Evolutionary conservation across 495 filamentous ascomycete species (phyloP), one percentile per base, ranked within the genome.

Genomic region (Corynascus novoguineensis): DNA sequence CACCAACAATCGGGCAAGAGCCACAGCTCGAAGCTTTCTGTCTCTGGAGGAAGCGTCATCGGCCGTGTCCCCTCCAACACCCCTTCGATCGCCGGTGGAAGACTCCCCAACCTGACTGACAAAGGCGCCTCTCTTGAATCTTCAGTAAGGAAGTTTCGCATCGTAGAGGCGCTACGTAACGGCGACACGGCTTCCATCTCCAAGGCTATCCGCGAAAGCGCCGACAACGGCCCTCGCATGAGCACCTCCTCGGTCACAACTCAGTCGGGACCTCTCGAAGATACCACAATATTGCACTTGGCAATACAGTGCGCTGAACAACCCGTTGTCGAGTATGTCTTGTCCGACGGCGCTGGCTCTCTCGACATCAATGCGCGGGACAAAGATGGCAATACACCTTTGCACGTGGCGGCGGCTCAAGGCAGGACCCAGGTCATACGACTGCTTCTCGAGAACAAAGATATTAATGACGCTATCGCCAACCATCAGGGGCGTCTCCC

Each of bases 301-400:
- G 92, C 93, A 25, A 88, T 97, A n/a, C 93, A 97, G 68, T 98
- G 93, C 64, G 95, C 95, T 17, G 92, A 97, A 64, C 81, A 86
- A 25, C 85, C 88, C n/a, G 90, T 98, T 12, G 85, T 98, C n/a
- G 95, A 98, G 71, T 96, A 89, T 61, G 86, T 97, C 8, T 73
- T 98, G 22, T 91, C 90, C 5, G 80, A 84, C 45, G 84, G 83
- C 11, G 74, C 75, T 40, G 77, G 76, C 8, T 77, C 78, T 10
- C 72, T 95, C 48, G 89, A 97, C 66, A 76, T 97, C 64, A 98
- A 97, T 73, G 84, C 86, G 27, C 86, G 87, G 27, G 93, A 98
- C 62, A 84, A 86, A 49, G 91, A 96, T 64, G 93, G 93, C 25
- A 97, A 97, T 64, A 96, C 90, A 0, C 87, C 95, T 3, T 79